A percentile compares a stretch with the other conserved stretches of the same genome.
Conservation (phyloP, 306 rosid genomes). For the Glycine latifolia region DNA sequence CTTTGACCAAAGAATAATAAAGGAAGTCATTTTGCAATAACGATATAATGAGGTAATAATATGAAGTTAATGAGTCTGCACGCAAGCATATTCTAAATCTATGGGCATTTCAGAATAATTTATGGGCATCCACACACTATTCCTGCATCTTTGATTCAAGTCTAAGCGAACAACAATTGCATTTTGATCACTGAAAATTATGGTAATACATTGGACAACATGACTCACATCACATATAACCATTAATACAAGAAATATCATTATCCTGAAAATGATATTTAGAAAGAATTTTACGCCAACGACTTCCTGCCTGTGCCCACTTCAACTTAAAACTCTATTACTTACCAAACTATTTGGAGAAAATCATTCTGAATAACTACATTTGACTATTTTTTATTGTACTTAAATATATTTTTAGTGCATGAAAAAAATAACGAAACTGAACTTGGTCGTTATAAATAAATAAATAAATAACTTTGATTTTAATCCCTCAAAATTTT, state of each 20-base stretch:
- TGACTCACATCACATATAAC: not conserved
- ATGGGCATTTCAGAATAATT: not conserved
- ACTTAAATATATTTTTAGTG: too few relatives aligned
- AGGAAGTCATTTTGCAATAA: not conserved
- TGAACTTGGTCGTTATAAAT: too few relatives aligned
- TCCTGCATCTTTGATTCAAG: slow-evolving; percentile 15
- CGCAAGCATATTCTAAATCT: not conserved
- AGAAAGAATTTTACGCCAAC: too few relatives aligned
- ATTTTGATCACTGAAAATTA: not conserved
- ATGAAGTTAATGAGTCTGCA: not conserved
- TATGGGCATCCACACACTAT: not conserved
- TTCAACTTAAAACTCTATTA: not conserved
- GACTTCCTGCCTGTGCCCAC: not conserved
- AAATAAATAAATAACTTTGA: too few relatives aligned
- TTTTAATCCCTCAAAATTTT: too few relatives aligned
- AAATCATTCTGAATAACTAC: not conserved
- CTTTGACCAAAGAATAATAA: not conserved
- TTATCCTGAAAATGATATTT: too few relatives aligned
- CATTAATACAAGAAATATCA: not conserved
- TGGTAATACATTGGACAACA: not conserved
- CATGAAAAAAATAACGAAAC: too few relatives aligned
- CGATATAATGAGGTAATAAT: slow-evolving; percentile 1
- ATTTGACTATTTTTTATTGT: not conserved
- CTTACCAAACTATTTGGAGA: not conserved
- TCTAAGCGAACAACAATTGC: not conserved